A percentile compares a stretch with the other conserved stretches of the same genome.
Evolutionary conservation across 164 flowering plant species (phyloP).

Genomic region (Dillenia turbinata): DNA sequence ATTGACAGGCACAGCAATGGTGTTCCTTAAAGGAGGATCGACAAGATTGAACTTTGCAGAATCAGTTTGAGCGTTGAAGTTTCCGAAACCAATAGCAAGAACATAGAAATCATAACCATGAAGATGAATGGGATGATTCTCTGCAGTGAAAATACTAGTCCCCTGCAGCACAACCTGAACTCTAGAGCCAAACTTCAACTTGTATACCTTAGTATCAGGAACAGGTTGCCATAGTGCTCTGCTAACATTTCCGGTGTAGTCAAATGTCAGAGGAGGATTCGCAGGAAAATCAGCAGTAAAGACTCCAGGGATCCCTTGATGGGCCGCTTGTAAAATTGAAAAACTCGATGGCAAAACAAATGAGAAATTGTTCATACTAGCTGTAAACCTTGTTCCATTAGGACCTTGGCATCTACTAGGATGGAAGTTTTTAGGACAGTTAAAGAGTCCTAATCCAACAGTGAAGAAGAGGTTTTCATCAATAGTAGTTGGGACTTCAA

Average conservation of each 20-base stretch:
- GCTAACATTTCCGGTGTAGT: slow-evolving; percentile 80
- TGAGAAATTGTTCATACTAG: slow-evolving; percentile 90
- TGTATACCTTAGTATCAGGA: slow-evolving; percentile 57
- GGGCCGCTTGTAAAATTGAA: slow-evolving; percentile 72
- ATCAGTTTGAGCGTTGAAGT: slow-evolving; percentile 55
- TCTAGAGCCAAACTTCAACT: slow-evolving; percentile 52
- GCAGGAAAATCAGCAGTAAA: slow-evolving; percentile 76
- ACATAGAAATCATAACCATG: slow-evolving; percentile 87
- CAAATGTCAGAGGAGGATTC: slow-evolving; percentile 52
- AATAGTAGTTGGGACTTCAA: slow-evolving; percentile 35
- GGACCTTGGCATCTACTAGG: slow-evolving; percentile 42
- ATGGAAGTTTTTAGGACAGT: slow-evolving; percentile 31
- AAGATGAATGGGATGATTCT: slow-evolving; percentile 81
- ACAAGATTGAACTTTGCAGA: slow-evolving; percentile 62
- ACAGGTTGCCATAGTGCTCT: slow-evolving; percentile 61
- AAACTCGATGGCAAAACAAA: slow-evolving; percentile 63
- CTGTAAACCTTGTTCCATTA: slow-evolving; percentile 80
- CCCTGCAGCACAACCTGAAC: slow-evolving; percentile 78
- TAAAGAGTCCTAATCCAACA: slow-evolving; percentile 49
- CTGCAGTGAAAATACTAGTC: slow-evolving; percentile 62
- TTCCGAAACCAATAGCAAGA: slow-evolving; percentile 73
- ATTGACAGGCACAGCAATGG: slow-evolving; percentile 62
- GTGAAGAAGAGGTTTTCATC: slow-evolving; percentile 61
- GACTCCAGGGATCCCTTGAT: slow-evolving; percentile 50
- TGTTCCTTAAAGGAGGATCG: slow-evolving; percentile 78